These are phyloP conservation scores for Hsuehochloa calcarea DNA, from an alignment of 176 grass and related monocot genomes.

Conservation along the genomic window DNA sequence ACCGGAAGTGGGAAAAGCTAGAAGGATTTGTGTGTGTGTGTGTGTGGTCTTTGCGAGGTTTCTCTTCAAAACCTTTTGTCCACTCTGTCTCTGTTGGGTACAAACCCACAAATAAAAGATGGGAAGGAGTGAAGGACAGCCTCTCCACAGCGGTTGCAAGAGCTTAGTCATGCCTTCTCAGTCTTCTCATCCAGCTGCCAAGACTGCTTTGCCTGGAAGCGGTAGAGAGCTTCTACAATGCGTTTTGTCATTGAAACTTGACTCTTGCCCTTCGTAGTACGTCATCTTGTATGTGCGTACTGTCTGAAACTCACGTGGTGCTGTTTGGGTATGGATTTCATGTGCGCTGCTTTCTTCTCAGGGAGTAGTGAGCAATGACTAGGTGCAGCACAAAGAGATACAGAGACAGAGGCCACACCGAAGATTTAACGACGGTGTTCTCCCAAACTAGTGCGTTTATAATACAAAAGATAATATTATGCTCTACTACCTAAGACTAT, in stretches of 20 bases:
- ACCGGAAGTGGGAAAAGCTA: not conserved
- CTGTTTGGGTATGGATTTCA: not conserved
- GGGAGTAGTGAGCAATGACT: not conserved
- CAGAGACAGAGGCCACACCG: not conserved
- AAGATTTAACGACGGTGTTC: not conserved
- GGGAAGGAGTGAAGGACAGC: not conserved
- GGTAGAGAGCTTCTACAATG: not conserved
- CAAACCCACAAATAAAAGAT: not conserved
- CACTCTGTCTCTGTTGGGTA: not conserved
- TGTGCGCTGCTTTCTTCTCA: not conserved
- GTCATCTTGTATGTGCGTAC: not conserved
- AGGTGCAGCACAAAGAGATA: not conserved
- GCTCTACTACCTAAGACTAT: not conserved
- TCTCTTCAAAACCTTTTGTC: not conserved
- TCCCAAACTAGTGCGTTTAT: not conserved
- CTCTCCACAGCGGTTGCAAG: not conserved
- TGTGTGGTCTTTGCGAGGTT: too few species aligned
- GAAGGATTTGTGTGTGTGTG: not conserved
- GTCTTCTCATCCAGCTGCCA: not conserved
- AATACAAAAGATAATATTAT: not conserved
- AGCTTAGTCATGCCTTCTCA: not conserved
- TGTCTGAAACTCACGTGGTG: not conserved
- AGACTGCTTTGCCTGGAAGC: not conserved
- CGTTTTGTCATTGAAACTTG: not conserved
- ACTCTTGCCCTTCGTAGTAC: not conserved